A percentile compares a stretch with the other conserved stretches of the same genome.
Conservation (phyloP, 768 basidiomycete genomes). For the Trametes meyenii region DNA sequence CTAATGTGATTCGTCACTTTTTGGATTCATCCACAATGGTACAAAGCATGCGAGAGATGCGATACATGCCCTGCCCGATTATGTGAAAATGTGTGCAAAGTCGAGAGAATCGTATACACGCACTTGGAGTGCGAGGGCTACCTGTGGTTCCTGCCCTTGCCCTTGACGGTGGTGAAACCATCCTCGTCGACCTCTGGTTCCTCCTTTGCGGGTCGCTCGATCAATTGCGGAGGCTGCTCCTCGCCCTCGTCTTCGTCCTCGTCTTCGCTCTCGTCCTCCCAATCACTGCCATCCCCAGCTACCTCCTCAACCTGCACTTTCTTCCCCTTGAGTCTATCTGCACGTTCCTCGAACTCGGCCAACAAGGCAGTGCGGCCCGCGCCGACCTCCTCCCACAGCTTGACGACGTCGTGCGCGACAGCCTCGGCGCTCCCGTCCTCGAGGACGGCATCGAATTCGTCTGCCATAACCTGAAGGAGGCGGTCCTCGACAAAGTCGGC, state of each 20-base stretch:
- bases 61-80: neutral
- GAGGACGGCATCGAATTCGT: conserved; percentile 83
- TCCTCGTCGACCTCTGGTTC: conserved; percentile 89
- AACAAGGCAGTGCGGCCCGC: conserved; percentile 54
- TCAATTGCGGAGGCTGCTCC: conserved; percentile 58
- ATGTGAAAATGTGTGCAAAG: neutral
- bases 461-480: conserved; percentile 79
- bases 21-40: conserved; percentile 5
- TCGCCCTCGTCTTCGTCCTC: conserved; percentile 47
- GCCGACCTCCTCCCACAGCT: conserved; percentile 61
- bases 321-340: conserved; percentile 60
- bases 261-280: conserved; percentile 49
- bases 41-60: neutral
- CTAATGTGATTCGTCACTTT: conserved; percentile 16
- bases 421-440: conserved; percentile 83
- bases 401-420: conserved; percentile 74
- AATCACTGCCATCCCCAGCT: conserved; percentile 44
- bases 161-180: conserved; percentile 83
- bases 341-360: conserved; percentile 61
- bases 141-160: conserved; percentile 44
- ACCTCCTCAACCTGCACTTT: conserved; percentile 51
- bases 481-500: conserved; percentile 79
- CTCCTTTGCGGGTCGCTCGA: conserved; percentile 47
- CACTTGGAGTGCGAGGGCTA: neutral
- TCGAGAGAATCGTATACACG: neutral